A percentile compares a stretch with the other conserved stretches of the same genome.
These are phyloP conservation scores for Colletotrichum sidae DNA, from an alignment of 2,329 filamentous ascomycete species.

Conservation along the genomic window DNA sequence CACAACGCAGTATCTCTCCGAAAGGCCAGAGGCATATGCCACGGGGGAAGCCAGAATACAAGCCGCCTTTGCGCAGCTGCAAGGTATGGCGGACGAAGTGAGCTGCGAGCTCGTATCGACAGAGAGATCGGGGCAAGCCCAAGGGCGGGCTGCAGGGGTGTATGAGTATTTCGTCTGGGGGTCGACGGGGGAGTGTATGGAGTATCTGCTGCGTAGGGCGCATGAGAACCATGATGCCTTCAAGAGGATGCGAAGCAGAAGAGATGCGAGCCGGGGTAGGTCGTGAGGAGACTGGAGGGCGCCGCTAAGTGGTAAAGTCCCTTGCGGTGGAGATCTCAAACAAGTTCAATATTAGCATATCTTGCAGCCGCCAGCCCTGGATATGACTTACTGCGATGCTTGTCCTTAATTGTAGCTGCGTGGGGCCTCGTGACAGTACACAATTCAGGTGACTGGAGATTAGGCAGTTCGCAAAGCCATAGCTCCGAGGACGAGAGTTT, in stretches of 20 bases:
- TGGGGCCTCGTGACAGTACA: background rate
- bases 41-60: constrained; percentile 54
- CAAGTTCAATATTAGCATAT: background rate
- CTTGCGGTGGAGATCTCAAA: background rate
- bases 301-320: constrained; percentile 45
- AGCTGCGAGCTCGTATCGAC: constrained; percentile 69
- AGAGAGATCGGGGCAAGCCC: constrained; percentile 8
- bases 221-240: constrained; percentile 82
- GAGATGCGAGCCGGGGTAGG: constrained; percentile 71
- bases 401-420: too few species aligned
- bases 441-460: too few species aligned
- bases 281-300: constrained; percentile 65
- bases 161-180: constrained; percentile 80
- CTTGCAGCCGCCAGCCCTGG: background rate
- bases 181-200: constrained; percentile 83
- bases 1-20: constrained; percentile 83
- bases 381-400: constrained; percentile 9
- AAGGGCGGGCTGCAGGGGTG: constrained; percentile 44
- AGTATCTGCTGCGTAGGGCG: constrained; percentile 73
- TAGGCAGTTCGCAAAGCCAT: constrained; percentile 79
- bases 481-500: constrained; percentile 76
- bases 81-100: constrained; percentile 91
- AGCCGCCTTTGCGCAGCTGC: constrained; percentile 50
- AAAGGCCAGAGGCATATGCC: constrained; percentile 64
- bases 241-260: constrained; percentile 69